These are phyloP conservation scores for Aspergillus piperis DNA, from an alignment of 2,329 filamentous ascomycete genomes.

Conservation along the genomic window DNA sequence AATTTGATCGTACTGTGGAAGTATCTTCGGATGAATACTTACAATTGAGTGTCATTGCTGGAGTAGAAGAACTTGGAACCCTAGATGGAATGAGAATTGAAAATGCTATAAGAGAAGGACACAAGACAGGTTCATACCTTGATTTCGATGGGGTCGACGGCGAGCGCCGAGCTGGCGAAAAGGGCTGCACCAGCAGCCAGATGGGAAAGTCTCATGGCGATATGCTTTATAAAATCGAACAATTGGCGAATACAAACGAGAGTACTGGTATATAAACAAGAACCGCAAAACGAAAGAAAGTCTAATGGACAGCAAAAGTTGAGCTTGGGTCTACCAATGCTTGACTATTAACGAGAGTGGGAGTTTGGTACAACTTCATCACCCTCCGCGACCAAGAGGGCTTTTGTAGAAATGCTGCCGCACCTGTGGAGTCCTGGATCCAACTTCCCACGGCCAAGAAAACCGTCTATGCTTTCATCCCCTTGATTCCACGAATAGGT, in stretches of 20 bases:
- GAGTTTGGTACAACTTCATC: background rate
- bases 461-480: background rate
- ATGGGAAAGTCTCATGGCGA: constrained; percentile 4
- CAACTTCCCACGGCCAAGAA: background rate
- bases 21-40: background rate
- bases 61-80: constrained; percentile 85
- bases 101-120: background rate
- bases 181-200: constrained; percentile 41
- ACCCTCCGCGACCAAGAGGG: background rate
- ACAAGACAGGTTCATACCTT: constrained; percentile 35
- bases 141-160: constrained; percentile 59
- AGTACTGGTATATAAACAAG: background rate
- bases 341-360: background rate
- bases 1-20: background rate
- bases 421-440: background rate
- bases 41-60: constrained; percentile 70
- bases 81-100: constrained; percentile 38
- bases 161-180: constrained; percentile 44
- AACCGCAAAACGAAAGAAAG: background rate
- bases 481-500: background rate
- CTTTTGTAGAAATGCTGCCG: background rate
- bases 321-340: background rate
- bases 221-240: background rate
- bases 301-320: background rate
- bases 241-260: background rate